Base-by-base conservation (phyloP, 371 early-diverging fungal species). In the Saksenaea vasiformis region DNA sequence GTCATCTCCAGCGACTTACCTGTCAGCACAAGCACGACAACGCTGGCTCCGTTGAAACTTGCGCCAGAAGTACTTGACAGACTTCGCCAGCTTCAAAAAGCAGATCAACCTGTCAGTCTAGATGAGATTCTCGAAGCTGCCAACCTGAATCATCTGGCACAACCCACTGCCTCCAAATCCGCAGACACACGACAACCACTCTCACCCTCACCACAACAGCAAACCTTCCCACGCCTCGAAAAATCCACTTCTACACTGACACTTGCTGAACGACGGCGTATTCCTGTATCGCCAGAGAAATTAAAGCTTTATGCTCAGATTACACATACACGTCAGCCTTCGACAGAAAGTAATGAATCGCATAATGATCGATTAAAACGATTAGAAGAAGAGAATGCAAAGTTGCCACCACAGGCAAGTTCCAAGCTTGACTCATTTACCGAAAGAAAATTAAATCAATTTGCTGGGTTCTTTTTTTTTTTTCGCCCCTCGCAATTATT, bases 1-100 rank as follows among this genome's bases (percentile, higher is more conserved):
- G 84, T 85, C 57, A 71, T 82, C n/a, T 83, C 83, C 64, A 72
- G 67, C 44, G 85, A 85, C 57, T 27, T 83, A 19, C 73, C 79
- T 36, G 74, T 83, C 9, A 70, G 83, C 37, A 73, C 76, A 36
- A 54, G 36, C 0, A 34, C 35, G 35, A 47, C 47, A 17, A 35
- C 26, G 28, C 36, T 26, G 41, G 39, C 35, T 26, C 39, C 44
- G 53, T 39, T 56, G 27, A 65, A 69, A 53, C 68, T 77, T 31
- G 65, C 74, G 43, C 77, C 77, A 34, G 68, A 71, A 55, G 70
- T 71, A 5, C 43, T 74, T 24, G 67, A 71, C 17, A 53, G 67
- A 15, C 72, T 77, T 15, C 65, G 43, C 22, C 47, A 68, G 24
- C 67, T 76, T 19, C 77, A 76, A 57, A 37, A 76, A 9, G 44